Base-by-base conservation (phyloP, 2,329 filamentous ascomycete genomes). In the Xylaria multiplex region DNA sequence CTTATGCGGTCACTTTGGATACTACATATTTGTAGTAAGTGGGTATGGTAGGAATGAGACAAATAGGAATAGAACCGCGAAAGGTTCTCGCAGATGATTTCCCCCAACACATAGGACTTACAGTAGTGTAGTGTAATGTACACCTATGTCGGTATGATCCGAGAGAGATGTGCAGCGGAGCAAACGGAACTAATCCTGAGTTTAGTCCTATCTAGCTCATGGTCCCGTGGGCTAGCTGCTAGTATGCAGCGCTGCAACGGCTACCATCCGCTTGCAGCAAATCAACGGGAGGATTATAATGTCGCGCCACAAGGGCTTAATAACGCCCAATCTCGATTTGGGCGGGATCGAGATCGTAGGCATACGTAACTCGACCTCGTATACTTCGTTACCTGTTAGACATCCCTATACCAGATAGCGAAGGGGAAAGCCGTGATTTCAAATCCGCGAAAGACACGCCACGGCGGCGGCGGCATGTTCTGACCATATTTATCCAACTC, bases 171-270 rank as follows among this genome's bases (percentile, higher is more conserved):
- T 59, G 35, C 13, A n/a, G 56, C n/a, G 24, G 30, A 37, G 13
- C 13, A 16, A 30, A 14, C 40, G 19, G 16, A n/a, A 42, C 46
- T 59, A 14, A 13, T 7, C 6, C 42, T 42, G 22, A 30, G 14
- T 49, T 24, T n/a, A 27, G n/a, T 58, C 19, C 30, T n/a, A 19
- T 58, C 42, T 22, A 50, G 22, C 32, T 50, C 6, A 11, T 49
- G 7, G 30, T 50, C 19, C 13, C 40, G 40, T 45, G 9, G 45
- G 19, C 19, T 22, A 53, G 14, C 19, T 30, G 14, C 22, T 45
- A 56, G 22, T 9, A 5, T 22, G 24, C 58, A 43, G 48, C 48
- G 40, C 45, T 52, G 24, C 37, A 46, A 53, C 27, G 24, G 48
- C 48, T 24, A 22, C 43, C 42, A 6, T 53, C 27, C 22, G 6